A percentile compares a stretch with the other conserved stretches of the same genome.
Evolutionary conservation across 1,139 yeast species (phyloP).

Genomic region (Diutina scorzettiae): DNA sequence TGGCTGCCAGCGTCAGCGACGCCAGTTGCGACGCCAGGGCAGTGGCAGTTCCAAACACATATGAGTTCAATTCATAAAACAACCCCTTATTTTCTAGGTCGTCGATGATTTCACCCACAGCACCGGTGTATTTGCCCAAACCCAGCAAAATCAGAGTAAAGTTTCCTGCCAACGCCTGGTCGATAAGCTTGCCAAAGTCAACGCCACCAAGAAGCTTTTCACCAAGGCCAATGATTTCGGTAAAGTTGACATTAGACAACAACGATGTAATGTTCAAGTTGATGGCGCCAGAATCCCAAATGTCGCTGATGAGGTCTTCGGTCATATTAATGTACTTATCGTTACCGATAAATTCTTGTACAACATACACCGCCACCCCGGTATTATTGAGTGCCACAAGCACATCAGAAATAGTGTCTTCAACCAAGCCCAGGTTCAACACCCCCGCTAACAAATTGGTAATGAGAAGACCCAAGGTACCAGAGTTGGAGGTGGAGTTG

Average conservation of each 20-base stretch:
- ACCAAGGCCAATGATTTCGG: constrained; percentile 19
- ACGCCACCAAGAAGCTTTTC: constrained; percentile 15
- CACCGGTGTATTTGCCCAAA: constrained; percentile 22
- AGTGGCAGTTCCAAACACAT: constrained; percentile 15
- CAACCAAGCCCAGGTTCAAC: constrained; percentile 20
- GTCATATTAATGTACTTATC: constrained; percentile 29
- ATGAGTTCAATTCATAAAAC: constrained; percentile 26
- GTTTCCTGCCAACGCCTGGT: constrained; percentile 17
- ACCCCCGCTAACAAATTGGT: constrained; percentile 20
- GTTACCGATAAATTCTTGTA: constrained; percentile 25
- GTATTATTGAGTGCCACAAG: constrained; percentile 32
- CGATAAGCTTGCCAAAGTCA: constrained; percentile 14
- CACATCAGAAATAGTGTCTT: constrained; percentile 16
- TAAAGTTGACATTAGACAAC: background rate
- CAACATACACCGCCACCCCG: constrained; percentile 27
- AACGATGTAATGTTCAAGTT: constrained; percentile 14
- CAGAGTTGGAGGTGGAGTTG: constrained; percentile 7
- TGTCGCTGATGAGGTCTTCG: constrained; percentile 17
- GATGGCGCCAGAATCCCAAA: constrained; percentile 18
- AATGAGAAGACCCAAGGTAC: constrained; percentile 17
- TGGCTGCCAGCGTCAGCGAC: background rate
- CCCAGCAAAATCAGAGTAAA: constrained; percentile 9
- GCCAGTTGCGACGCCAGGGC: background rate
- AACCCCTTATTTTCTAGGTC: constrained; percentile 30
- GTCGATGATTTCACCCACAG: constrained; percentile 18